These are phyloP conservation scores for Crotalaria pallida DNA, from an alignment of 306 rosid genomes.

Conservation along the genomic window DNA sequence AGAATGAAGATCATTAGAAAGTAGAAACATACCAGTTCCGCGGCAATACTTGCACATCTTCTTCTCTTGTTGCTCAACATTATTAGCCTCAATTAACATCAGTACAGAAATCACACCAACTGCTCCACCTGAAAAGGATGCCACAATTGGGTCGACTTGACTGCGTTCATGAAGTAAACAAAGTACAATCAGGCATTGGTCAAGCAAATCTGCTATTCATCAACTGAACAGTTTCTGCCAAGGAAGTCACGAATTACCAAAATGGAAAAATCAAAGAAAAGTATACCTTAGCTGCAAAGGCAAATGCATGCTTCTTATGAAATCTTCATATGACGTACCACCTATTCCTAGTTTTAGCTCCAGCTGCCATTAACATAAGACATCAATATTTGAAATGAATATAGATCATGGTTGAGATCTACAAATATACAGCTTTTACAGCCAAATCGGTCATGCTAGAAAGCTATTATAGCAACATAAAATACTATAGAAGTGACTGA, in stretches of 20 bases:
- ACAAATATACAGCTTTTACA: not conserved
- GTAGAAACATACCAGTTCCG: slow-evolving; percentile 64
- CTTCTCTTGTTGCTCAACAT: slow-evolving; percentile 91
- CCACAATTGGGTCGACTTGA: slow-evolving; percentile 97
- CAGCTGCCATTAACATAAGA: slow-evolving; percentile 47
- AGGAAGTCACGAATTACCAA: not conserved
- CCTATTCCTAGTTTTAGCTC: slow-evolving; percentile 91
- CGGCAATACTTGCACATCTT: slow-evolving; percentile 88
- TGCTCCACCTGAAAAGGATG: slow-evolving; percentile 96
- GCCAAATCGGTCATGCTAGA: not conserved
- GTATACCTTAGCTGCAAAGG: slow-evolving; percentile 83
- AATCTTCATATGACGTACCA: slow-evolving; percentile 91
- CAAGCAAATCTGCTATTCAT: slow-evolving; percentile 9
- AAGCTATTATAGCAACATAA: not conserved
- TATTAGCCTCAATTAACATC: slow-evolving; percentile 89
- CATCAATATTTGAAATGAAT: slow-evolving; percentile 11
- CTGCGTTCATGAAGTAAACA: slow-evolving; percentile 41
- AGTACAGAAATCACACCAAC: slow-evolving; percentile 93
- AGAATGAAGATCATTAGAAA: slow-evolving; percentile 2
- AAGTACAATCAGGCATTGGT: slow-evolving; percentile 13
- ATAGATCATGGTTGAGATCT: not conserved
- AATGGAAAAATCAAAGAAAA: not conserved
- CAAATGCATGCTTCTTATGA: slow-evolving; percentile 83
- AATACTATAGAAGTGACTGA: not conserved
- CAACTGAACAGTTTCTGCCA: not conserved